A percentile compares a stretch with the other conserved stretches of the same genome.
phyloP scores from a whole-genome alignment of 2,329 filamentous ascomycete species.

The Aspergillus japonicus region DNA sequence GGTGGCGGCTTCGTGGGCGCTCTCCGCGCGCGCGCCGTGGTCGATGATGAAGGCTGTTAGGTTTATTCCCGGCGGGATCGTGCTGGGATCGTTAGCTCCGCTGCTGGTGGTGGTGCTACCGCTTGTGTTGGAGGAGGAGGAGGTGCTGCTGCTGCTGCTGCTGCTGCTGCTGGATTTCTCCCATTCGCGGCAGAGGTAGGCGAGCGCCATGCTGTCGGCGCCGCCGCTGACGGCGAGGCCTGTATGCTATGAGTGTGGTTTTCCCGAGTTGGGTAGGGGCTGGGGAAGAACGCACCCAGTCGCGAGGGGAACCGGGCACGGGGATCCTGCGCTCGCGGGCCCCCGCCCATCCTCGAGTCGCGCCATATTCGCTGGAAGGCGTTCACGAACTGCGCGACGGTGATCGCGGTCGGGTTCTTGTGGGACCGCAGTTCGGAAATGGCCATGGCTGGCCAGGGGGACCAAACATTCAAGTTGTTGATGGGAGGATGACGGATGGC shows the following conservation, averaged over 20 bases:
- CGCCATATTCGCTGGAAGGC: conserved; percentile 32
- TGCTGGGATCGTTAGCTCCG: background rate
- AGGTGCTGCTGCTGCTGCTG: too few relatives aligned
- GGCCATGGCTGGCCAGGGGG: conserved; percentile 15
- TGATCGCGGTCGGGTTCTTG: conserved; percentile 20
- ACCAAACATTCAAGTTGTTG: background rate
- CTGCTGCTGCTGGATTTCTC: too few relatives aligned
- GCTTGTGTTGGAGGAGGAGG: too few relatives aligned
- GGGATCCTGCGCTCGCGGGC: conserved; percentile 9
- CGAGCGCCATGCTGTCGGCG: conserved; percentile 96
- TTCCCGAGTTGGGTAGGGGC: too few relatives aligned
- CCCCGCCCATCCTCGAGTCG: conserved; percentile 13
- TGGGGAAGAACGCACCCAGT: conserved; percentile 25
- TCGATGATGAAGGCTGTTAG: conserved; percentile 58
- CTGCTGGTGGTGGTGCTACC: conserved; percentile 3
- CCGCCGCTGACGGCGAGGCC: conserved; percentile 86
- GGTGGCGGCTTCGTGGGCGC: conserved; percentile 53
- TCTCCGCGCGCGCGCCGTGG: conserved; percentile 57
- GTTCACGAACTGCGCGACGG: conserved; percentile 29
- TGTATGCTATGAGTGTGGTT: conserved; percentile 37
- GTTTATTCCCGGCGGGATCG: too few relatives aligned
- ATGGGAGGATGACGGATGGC: background rate
- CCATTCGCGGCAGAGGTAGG: conserved; percentile 63
- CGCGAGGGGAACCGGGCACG: conserved; percentile 21
- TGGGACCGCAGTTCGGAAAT: conserved; percentile 10